Conservation (phyloP, 345 rosid species). For the Camelina sativa region DNA sequence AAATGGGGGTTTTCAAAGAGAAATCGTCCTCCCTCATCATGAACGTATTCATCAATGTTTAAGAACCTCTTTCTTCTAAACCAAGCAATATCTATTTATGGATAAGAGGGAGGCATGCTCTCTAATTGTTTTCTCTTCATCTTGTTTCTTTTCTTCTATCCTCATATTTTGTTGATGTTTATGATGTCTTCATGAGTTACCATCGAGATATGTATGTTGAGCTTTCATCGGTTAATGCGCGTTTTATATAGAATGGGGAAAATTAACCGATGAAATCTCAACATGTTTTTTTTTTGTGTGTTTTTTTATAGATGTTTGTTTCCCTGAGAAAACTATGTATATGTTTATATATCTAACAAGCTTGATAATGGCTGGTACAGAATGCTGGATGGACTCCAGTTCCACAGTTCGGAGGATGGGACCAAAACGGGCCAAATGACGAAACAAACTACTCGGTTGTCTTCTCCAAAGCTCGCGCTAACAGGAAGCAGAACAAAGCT, state of each 20-base stretch:
- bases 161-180: background rate
- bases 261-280: slow-evolving; percentile 40
- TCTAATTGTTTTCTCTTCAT: background rate
- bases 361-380: slow-evolving; percentile 39
- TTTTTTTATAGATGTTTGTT: background rate
- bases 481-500: slow-evolving; percentile 65
- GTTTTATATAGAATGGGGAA: slow-evolving; percentile 36
- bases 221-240: slow-evolving; percentile 41
- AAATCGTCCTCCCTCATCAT: slow-evolving; percentile 32
- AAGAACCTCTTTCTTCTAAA: slow-evolving; percentile 29
- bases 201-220: slow-evolving; percentile 26
- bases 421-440: slow-evolving; percentile 49
- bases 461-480: slow-evolving; percentile 69
- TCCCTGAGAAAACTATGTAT: background rate
- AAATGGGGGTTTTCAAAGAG: background rate
- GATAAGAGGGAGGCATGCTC: slow-evolving; percentile 44
- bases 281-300: background rate
- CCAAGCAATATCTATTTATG: slow-evolving; percentile 33
- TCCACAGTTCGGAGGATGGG: slow-evolving; percentile 91
- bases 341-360: slow-evolving; percentile 10
- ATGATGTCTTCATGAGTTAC: background rate
- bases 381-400: slow-evolving; percentile 54
- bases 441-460: slow-evolving; percentile 67
- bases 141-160: background rate
- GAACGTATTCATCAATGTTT: slow-evolving; percentile 30